phyloP scores from a whole-genome alignment of 2,329 filamentous ascomycete species.

The Colletotrichum lupini region DNA sequence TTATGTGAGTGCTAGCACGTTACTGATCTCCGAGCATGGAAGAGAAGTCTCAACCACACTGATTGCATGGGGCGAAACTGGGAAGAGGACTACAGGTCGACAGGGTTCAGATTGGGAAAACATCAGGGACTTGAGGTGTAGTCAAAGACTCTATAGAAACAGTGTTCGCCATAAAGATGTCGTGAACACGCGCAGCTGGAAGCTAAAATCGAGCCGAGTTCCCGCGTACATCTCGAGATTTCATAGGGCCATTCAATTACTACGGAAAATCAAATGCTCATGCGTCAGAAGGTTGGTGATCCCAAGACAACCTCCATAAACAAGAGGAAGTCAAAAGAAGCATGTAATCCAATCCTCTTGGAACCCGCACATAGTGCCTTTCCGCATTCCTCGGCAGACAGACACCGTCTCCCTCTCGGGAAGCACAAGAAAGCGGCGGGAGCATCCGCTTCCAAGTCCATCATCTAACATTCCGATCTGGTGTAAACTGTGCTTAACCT shows the following conservation, averaged over 20 bases:
- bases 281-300: not conserved
- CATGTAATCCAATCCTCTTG: not conserved
- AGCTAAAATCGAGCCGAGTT: too few species aligned
- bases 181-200: too few species aligned
- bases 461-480: not conserved
- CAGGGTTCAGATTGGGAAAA: too few species aligned
- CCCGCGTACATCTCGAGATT: too few species aligned
- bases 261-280: not conserved
- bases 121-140: not conserved
- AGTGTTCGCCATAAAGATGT: too few species aligned
- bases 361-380: not conserved
- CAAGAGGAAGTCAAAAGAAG: not conserved
- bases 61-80: too few species aligned
- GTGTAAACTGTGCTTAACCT: not conserved
- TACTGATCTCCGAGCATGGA: not conserved
- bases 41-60: not conserved
- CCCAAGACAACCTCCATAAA: not conserved
- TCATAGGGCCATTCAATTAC: not conserved
- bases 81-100: not conserved
- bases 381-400: not conserved
- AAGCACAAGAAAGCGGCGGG: not conserved
- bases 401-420: not conserved
- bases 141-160: not conserved
- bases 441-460: not conserved
- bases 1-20: constrained; percentile 39